These are phyloP conservation scores for Brassica nigra DNA, from an alignment of 345 rosid species.

Conservation along the genomic window DNA sequence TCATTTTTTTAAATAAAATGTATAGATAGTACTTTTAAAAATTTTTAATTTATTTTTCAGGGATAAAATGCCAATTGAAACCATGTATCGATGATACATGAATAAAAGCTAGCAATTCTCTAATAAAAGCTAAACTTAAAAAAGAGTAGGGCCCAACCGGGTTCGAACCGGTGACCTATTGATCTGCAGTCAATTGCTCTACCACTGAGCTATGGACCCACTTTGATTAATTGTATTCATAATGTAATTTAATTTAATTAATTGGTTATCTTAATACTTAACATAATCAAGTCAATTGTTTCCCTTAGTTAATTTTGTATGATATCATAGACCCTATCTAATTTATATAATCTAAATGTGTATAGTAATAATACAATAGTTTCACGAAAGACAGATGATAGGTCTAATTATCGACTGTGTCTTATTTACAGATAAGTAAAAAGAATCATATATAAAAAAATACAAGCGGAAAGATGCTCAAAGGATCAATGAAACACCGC, in stretches of 20 bases:
- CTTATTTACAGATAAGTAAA: background rate
- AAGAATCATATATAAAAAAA: background rate
- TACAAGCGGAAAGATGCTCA: background rate
- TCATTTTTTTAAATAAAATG: too few relatives aligned
- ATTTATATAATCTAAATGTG: background rate
- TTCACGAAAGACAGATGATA: background rate
- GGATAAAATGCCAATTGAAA: background rate
- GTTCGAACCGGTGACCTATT: conserved; percentile 73
- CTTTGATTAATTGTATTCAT: background rate
- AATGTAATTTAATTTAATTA: too few relatives aligned
- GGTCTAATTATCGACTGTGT: background rate
- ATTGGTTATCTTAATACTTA: background rate
- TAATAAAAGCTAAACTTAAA: background rate
- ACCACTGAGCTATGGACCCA: conserved; percentile 89
- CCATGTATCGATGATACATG: background rate
- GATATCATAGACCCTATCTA: background rate
- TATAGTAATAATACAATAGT: background rate
- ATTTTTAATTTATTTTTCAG: background rate
- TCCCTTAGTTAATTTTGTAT: background rate
- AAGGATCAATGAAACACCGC: background rate
- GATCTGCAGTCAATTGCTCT: conserved; percentile 92
- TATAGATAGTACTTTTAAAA: too few relatives aligned
- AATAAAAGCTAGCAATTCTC: background rate
- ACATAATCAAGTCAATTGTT: background rate
- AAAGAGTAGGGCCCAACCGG: conserved; percentile 49